Evolutionary conservation across 2,329 filamentous ascomycete species (phyloP).

Genomic region (Magnaporthiopsis rhizophila): DNA sequence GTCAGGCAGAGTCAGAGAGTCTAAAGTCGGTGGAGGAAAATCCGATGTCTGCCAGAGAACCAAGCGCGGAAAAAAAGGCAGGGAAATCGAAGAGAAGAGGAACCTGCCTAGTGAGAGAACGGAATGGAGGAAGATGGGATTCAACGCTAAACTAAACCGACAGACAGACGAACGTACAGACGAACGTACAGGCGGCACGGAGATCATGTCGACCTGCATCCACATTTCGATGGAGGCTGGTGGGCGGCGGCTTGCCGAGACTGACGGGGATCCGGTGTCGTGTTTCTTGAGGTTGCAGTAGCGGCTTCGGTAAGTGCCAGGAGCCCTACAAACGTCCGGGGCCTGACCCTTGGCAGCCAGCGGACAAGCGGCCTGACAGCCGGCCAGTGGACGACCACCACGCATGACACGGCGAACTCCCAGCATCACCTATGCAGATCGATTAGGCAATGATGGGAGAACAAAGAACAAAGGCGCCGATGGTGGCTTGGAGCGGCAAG

Average conservation of each 20-base stretch:
- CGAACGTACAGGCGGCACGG: background rate
- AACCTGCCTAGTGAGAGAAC: background rate
- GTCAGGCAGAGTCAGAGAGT: background rate
- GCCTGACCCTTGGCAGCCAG: background rate
- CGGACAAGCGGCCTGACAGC: too few species aligned
- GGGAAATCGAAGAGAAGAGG: background rate
- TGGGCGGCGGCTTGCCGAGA: background rate
- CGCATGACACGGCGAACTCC: background rate
- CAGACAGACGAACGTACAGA: background rate
- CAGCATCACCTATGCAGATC: background rate
- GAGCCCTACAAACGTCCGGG: background rate
- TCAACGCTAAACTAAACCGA: background rate
- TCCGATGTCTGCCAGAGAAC: background rate
- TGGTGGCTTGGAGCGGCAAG: background rate
- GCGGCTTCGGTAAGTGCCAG: background rate
- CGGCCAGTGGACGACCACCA: background rate
- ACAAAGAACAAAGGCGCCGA: background rate
- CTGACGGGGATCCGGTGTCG: background rate
- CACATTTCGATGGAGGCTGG: background rate
- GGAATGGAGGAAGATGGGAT: background rate
- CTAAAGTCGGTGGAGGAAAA: background rate
- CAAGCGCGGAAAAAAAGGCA: background rate
- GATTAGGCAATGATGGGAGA: background rate
- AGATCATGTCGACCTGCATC: background rate
- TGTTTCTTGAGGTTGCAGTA: background rate